Evolutionary conservation across 495 filamentous ascomycete species (phyloP), one percentile per base, ranked within the genome.

Genomic region (Penicillium samsonianum): DNA sequence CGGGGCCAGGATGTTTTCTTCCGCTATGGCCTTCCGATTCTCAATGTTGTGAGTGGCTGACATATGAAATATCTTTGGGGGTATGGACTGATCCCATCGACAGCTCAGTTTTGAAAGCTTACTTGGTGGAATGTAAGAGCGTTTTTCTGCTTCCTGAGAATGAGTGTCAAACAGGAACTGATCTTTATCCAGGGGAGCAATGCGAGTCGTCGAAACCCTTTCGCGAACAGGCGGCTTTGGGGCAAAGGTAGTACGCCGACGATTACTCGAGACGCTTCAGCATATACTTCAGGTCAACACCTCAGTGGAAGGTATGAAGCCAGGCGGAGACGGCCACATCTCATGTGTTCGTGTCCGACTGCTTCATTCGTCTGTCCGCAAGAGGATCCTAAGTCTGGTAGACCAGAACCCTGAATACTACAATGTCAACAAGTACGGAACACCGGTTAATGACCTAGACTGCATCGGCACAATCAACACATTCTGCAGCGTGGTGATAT

Each of bases 171-270:
- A 31, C 19, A n/a, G 17, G 42, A 30, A 14, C 53, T 68, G 23
- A 73, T 37, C 19, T n/a, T 19, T 33, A 12, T 48, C 1, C 33
- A 74, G 72, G 70, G 84, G 79, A 7, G 77, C 82, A 14, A 75
- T 71, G 0, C 76, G 87, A 16, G 82, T 92, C 3, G 87, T 89
- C 31, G 88, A 93, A 66, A 90, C 88, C 0, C 78, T 94, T 2
- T 77, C 86, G 17, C 79, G 90, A 17, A 96, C 90, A 12, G 90
- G 90, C 16, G 90, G 90, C 0, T 95, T 95, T 70, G 82, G 84
- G 6, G 80, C 80, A 0, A 82, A 86, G 59, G 84, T 88, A 7
- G 88, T 89, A 4, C 81, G 84, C 37, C 81, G 83, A 16, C 73
- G 91, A 41, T 73, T 94, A 37, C 85, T 89, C 45, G 87, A 92